These are phyloP conservation scores for Diplodia scrobiculata DNA, from an alignment of 2,329 filamentous ascomycete genomes.

Conservation along the genomic window DNA sequence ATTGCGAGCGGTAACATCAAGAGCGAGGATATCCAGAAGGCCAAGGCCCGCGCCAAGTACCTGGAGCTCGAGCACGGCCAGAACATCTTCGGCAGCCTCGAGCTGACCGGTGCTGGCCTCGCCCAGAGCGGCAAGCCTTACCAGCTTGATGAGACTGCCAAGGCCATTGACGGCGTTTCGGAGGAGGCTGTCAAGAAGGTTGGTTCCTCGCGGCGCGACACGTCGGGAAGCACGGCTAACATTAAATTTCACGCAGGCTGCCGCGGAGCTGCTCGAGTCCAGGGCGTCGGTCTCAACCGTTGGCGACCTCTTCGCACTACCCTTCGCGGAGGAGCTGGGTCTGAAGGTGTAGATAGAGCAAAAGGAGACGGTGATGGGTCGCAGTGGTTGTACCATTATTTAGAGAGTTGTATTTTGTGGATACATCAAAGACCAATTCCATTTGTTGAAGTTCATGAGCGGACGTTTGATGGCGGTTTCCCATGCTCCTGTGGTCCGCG, in stretches of 20 bases:
- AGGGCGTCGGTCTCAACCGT: conserved; percentile 89
- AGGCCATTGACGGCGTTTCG: conserved; percentile 78
- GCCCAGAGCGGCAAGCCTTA: conserved; percentile 79
- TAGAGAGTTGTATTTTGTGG: conserved; percentile 39
- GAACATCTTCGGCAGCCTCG: conserved; percentile 73
- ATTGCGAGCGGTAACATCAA: conserved; percentile 73
- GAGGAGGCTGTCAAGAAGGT: conserved; percentile 83
- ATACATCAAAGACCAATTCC: conserved; percentile 40
- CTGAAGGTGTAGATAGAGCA: conserved; percentile 77
- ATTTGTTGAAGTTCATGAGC: conserved; percentile 34
- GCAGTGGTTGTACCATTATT: conserved; percentile 45
- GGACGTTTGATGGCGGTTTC: neutral
- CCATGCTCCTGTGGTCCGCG: neutral
- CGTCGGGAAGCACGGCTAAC: conserved; percentile 32
- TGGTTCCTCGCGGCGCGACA: conserved; percentile 48
- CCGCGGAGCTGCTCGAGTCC: conserved; percentile 81
- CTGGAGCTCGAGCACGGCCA: conserved; percentile 81
- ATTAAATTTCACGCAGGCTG: conserved; percentile 60
- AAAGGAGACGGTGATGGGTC: conserved; percentile 32
- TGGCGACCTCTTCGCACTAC: conserved; percentile 87
- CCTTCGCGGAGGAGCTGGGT: conserved; percentile 91
- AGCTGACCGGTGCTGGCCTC: conserved; percentile 81
- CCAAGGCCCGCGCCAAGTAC: conserved; percentile 90
- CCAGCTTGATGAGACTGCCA: conserved; percentile 77
- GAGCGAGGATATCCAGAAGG: conserved; percentile 88